Evolutionary conservation across 441 rosid genomes (phyloP), one percentile per base, ranked within the genome.

Genomic region (Mallotus japonicus): DNA sequence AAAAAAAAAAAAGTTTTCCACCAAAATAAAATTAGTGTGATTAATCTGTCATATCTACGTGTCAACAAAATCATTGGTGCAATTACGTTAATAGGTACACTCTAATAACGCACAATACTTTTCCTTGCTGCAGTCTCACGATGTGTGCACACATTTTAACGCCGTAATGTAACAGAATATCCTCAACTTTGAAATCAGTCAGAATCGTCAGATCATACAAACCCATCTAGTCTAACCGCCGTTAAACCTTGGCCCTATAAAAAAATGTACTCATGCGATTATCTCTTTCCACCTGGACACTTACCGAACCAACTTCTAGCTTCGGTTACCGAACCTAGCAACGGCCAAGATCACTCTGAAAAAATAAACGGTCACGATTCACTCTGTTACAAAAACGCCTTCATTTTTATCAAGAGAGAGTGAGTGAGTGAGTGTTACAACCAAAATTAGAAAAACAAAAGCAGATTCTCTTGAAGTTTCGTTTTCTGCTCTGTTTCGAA

Each of bases 191-290:
- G 1, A 72, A 64, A 2, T 28, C 59, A 5, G 8, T 1, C 63
- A 63, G n/a, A n/a, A n/a, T n/a, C n/a, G 2, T 28, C 59, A 5
- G 4, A 13, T 37, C 44, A 22, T 34, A 46, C 28, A 4, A 4
- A 37, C 13, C 75, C 46, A 61, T 77, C 72, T 70, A 82, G 61
- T 63, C 64, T 17, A 79, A 81, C 80, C 70, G 84, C n/a, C 69
- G 67, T 74, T 24, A 66, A 28, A 15, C 55, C 50, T 44, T 67
- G 57, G 51, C 63, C 49, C 57, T 56, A 50, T 22, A 74, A 76
- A 56, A 28, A 37, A 69, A 60, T 58, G 47, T n/a, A 57, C 62
- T 22, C 74, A 60, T 58, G 62, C 63, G 0, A 19, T 49, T 28
- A 32, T 64, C 22, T 58, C 63, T 51, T 6, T 19, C 16, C 75